Evolutionary conservation across 1,139 yeast genomes (phyloP), one percentile per base, ranked within the genome.

Genomic region (Eremothecium cymbalariae): DNA sequence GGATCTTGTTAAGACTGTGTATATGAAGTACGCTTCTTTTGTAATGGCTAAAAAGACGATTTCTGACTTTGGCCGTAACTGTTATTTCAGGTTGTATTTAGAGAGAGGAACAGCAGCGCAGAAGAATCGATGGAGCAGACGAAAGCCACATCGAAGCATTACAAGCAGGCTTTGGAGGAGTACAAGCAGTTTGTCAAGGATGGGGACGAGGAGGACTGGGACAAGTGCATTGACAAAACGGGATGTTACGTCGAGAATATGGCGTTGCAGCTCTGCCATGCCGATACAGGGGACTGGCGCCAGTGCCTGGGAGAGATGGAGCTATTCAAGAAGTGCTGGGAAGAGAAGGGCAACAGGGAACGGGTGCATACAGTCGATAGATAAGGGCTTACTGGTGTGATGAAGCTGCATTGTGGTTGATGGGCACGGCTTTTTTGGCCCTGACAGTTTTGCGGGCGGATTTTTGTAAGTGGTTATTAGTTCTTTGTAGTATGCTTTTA

Each of bases 221-320:
- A 81, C 51, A 65, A 74, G 51, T 56, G 93, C 34, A 81, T 81
- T 34, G 68, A 72, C 18, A 67, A 74, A 18, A 80, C 94, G 0
- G 94, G 94, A 0, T 81, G 94, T 31, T 49, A 46, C 26, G 45
- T 47, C 43, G 75, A 81, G 51, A 81, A 81, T 49, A 55, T 77
- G 45, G 71, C 68, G 22, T 59, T 81, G 18, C 85, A 77, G 45
- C 57, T 81, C 19, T 81, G 94, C 44, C 88, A 79, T 52, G 86
- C 88, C 6, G 90, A 81, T 44, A 78, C 75, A 0, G 77, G 79
- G 3, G 93, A 81, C 54, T 81, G 93, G 94, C 62, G 93, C 43
- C 62, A 74, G 52, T 81, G 94, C 46, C 46, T 70, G 2, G 59
- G 63, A 19, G 88, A 81, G 45, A 71, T 68, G 55, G 42, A 42